A percentile compares a stretch with the other conserved stretches of the same genome.
phyloP scores from a whole-genome alignment of 495 filamentous ascomycete species.

The Cetradonia linearis region DNA sequence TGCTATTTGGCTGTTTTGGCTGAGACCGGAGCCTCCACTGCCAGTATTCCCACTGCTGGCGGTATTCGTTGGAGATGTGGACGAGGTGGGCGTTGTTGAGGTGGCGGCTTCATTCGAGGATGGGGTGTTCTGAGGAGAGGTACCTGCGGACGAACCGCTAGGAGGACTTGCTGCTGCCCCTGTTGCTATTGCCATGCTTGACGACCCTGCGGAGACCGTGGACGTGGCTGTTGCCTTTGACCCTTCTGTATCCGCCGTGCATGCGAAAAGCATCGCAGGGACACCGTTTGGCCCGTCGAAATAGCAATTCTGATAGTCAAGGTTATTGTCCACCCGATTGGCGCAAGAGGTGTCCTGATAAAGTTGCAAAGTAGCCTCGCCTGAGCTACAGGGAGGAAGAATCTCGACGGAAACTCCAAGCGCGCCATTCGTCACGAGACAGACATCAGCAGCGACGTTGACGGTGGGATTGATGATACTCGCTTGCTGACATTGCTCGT shows the following conservation, averaged over 20 bases:
- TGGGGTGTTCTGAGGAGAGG: not conserved
- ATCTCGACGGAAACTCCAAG: not conserved
- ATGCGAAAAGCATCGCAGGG: conserved; percentile 7
- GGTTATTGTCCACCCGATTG: no score
- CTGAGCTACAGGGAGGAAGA: conserved; percentile 6
- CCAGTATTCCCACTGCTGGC: not conserved
- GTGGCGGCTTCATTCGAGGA: conserved; percentile 1
- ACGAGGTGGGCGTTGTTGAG: not conserved
- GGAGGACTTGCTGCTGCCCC: conserved; percentile 6
- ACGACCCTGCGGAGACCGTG: conserved; percentile 7
- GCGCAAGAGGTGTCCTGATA: conserved; percentile 14
- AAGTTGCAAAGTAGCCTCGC: not conserved
- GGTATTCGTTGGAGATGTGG: not conserved
- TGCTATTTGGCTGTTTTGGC: not conserved
- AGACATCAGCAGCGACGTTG: conserved; percentile 1
- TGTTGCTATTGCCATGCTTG: conserved; percentile 5
- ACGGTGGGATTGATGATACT: conserved; percentile 11
- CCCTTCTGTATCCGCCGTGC: conserved; percentile 1
- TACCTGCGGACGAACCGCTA: not conserved
- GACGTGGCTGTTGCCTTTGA: conserved; percentile 11
- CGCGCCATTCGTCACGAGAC: conserved; percentile 11
- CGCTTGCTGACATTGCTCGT: not conserved
- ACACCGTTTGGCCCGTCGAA: not conserved
- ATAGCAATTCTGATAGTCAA: not conserved
- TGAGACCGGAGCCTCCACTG: not conserved